Evolutionary conservation across 805 yeast genomes (phyloP).

Genomic region (Ogataea populi-albae): DNA sequence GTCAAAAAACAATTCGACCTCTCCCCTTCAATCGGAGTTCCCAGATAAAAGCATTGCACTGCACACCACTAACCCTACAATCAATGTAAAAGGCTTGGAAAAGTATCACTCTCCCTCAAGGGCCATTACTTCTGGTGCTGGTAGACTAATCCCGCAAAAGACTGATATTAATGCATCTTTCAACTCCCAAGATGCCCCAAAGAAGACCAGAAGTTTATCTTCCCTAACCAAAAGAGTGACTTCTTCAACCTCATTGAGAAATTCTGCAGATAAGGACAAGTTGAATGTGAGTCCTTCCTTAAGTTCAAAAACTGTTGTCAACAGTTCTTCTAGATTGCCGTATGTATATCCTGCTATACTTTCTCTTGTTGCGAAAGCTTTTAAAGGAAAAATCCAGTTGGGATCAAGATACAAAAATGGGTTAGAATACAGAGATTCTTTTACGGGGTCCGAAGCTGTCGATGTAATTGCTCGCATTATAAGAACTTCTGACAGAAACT

Average conservation of each 20-base stretch:
- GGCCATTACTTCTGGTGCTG: conserved; percentile 39
- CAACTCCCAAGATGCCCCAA: conserved; percentile 29
- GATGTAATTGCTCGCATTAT: conserved; percentile 84
- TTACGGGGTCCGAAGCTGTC: conserved; percentile 92
- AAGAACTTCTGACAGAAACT: conserved; percentile 84
- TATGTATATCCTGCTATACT: conserved; percentile 85
- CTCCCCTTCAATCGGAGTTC: conserved; percentile 21
- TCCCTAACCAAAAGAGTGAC: conserved; percentile 40
- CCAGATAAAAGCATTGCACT: conserved; percentile 5
- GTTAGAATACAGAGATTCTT: conserved; percentile 85
- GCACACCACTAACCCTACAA: neutral
- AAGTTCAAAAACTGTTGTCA: conserved; percentile 45
- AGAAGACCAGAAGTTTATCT: conserved; percentile 46
- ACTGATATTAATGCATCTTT: conserved; percentile 31
- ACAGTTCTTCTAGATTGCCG: conserved; percentile 54
- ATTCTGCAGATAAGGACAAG: conserved; percentile 31
- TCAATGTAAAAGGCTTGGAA: conserved; percentile 24
- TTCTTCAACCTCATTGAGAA: conserved; percentile 31
- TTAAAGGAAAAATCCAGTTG: conserved; percentile 64
- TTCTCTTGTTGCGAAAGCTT: conserved; percentile 77
- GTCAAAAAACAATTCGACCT: conserved; percentile 23
- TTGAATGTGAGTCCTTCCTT: conserved; percentile 26
- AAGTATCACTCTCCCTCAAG: conserved; percentile 35
- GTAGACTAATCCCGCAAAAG: conserved; percentile 47
- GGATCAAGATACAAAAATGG: conserved; percentile 89